These are phyloP conservation scores for Phialophora chinensis DNA, from an alignment of 2,329 filamentous ascomycete species.

Conservation along the genomic window DNA sequence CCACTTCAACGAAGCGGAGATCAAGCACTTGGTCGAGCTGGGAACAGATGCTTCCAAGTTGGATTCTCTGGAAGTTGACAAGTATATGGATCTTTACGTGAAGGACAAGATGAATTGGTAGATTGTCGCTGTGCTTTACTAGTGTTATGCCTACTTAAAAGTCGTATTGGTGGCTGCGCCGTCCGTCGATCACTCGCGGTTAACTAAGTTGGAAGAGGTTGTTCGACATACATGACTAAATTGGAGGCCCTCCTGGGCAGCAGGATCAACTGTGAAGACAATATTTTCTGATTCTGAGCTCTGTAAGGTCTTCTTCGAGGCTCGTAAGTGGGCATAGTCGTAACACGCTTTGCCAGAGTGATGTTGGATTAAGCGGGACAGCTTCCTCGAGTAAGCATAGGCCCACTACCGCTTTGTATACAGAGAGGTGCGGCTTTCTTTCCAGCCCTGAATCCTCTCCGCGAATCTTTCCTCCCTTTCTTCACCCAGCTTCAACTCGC, in stretches of 20 bases:
- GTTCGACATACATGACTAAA: background rate
- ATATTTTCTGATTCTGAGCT: too few relatives aligned
- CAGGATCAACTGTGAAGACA: background rate
- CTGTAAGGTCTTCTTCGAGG: too few relatives aligned
- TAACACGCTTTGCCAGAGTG: too few relatives aligned
- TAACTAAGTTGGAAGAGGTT: background rate
- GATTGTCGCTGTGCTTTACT: constrained; percentile 5
- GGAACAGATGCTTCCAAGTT: constrained; percentile 76
- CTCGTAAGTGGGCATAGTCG: too few relatives aligned
- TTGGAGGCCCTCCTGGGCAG: background rate
- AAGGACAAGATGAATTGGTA: constrained; percentile 57
- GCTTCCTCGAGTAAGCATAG: too few relatives aligned
- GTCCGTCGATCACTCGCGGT: background rate
- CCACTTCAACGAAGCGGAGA: constrained; percentile 77
- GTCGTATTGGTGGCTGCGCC: background rate
- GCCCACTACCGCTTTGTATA: too few relatives aligned
- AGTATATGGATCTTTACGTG: constrained; percentile 88
- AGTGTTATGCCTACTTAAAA: background rate
- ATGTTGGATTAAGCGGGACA: too few relatives aligned
- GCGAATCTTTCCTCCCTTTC: background rate
- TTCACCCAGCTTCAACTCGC: background rate
- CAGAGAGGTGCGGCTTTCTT: too few relatives aligned
- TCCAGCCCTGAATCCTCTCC: background rate
- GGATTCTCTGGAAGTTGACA: constrained; percentile 82
- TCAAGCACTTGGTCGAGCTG: constrained; percentile 81